Evolutionary conservation across 1,284 basidiomycete genomes (phyloP).

Genomic region (Cystobasidiaceae sp.): DNA sequence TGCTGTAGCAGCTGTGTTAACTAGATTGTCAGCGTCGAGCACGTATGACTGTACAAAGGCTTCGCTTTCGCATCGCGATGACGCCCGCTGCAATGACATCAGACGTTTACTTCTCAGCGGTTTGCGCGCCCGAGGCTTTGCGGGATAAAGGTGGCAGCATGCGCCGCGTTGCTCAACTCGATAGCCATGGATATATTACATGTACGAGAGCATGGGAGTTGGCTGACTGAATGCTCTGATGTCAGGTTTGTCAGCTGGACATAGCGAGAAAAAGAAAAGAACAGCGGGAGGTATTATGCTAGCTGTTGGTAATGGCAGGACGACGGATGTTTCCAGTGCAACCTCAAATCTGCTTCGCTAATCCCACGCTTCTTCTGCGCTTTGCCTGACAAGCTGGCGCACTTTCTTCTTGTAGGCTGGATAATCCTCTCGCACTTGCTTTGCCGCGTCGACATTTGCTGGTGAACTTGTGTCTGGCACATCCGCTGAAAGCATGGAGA

Average conservation of each 20-base stretch:
- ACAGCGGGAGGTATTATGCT: neutral
- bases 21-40: neutral
- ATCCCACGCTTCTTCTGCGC: slow-evolving; percentile 70
- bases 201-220: too few relatives aligned
- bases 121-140: too few relatives aligned
- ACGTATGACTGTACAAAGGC: neutral
- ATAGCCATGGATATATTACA: too few relatives aligned
- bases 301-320: neutral
- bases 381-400: slow-evolving; percentile 70
- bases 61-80: too few relatives aligned
- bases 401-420: slow-evolving; percentile 88
- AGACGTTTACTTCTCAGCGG: too few relatives aligned
- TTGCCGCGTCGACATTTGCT: slow-evolving; percentile 94
- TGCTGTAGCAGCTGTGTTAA: neutral
- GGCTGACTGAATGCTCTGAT: too few relatives aligned
- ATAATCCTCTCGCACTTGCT: slow-evolving; percentile 72
- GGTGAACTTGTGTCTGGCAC: slow-evolving; percentile 90
- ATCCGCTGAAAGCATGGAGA: slow-evolving; percentile 88
- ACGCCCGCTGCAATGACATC: too few relatives aligned
- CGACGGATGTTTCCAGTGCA: neutral
- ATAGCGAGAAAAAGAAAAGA: too few relatives aligned
- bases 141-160: too few relatives aligned
- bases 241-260: too few relatives aligned
- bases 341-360: neutral
- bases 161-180: too few relatives aligned